phyloP scores from a whole-genome alignment of 495 filamentous ascomycete genomes.

The Xylona heveae region DNA sequence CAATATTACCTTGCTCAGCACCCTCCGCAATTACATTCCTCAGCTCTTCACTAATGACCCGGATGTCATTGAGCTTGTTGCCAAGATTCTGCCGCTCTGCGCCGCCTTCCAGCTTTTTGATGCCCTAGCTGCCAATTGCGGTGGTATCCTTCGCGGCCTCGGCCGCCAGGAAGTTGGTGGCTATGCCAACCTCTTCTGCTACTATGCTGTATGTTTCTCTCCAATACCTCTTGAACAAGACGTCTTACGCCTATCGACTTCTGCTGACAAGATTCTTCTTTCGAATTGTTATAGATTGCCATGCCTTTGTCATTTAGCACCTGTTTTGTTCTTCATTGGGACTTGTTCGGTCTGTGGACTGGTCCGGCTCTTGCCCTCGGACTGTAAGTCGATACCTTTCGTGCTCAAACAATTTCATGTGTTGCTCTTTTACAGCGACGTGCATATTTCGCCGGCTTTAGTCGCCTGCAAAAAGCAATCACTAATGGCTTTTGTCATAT shows the following conservation, averaged over 20 bases:
- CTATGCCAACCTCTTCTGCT: slow-evolving; percentile 6
- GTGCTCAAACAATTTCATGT: too few species aligned
- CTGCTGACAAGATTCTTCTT: not conserved
- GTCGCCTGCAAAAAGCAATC: too few species aligned
- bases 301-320: slow-evolving; percentile 9
- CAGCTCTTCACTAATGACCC: slow-evolving; percentile 18
- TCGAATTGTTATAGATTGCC: slow-evolving; percentile 5
- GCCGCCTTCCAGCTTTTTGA: slow-evolving; percentile 14
- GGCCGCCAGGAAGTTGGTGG: slow-evolving; percentile 8
- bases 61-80: slow-evolving; percentile 14
- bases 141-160: slow-evolving; percentile 11
- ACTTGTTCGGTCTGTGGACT: slow-evolving; percentile 11
- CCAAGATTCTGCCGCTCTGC: slow-evolving; percentile 10
- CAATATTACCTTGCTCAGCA: slow-evolving; percentile 15
- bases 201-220: slow-evolving; percentile 6
- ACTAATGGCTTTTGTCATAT: not conserved
- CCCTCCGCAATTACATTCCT: slow-evolving; percentile 13
- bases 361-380: slow-evolving; percentile 8
- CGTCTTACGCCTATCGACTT: too few species aligned
- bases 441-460: too few species aligned
- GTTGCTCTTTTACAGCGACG: not conserved
- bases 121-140: slow-evolving; percentile 9
- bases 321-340: slow-evolving; percentile 10
- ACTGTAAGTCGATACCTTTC: too few species aligned
- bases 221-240: not conserved